Conservation (phyloP, 1,284 basidiomycete species). For the Naganishia albida region DNA sequence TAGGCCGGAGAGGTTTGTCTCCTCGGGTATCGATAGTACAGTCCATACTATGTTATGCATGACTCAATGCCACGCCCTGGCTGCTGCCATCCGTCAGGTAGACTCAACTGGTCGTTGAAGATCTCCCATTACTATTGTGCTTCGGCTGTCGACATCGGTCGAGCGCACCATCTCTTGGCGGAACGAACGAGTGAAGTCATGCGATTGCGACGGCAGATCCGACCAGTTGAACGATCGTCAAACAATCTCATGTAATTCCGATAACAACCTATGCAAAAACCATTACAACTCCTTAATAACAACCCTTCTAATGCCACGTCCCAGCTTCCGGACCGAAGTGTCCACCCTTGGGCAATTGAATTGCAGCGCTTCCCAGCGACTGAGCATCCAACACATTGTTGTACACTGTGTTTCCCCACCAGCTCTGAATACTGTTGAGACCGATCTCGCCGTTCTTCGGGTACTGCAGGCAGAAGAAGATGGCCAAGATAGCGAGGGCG, state of each 20-base stretch:
- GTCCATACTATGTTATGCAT: no score
- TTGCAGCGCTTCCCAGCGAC: conserved; percentile 31
- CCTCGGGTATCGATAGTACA: no score
- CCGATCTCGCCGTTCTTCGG: conserved; percentile 36
- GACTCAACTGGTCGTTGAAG: no score
- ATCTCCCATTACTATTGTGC: no score
- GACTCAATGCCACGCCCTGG: no score
- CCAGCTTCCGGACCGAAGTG: conserved; percentile 33
- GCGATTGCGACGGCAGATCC: no score
- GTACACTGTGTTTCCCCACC: conserved; percentile 45
- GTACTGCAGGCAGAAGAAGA: conserved; percentile 47
- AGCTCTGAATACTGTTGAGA: conserved; percentile 24
- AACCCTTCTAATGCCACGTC: conserved; percentile 26
- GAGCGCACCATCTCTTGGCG: no score
- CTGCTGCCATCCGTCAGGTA: no score
- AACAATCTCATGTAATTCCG: neutral
- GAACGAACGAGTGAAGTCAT: no score
- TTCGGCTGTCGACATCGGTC: no score
- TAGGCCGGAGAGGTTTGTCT: no score
- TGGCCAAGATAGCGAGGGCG: conserved; percentile 46
- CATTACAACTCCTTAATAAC: conserved; percentile 3
- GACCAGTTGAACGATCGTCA: no score
- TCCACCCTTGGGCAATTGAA: conserved; percentile 34
- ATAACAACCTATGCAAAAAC: neutral
- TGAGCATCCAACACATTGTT: conserved; percentile 36